Evolutionary conservation across 352 stramenopile genomes (phyloP).

Genomic region (Sclerospora graminicola): DNA sequence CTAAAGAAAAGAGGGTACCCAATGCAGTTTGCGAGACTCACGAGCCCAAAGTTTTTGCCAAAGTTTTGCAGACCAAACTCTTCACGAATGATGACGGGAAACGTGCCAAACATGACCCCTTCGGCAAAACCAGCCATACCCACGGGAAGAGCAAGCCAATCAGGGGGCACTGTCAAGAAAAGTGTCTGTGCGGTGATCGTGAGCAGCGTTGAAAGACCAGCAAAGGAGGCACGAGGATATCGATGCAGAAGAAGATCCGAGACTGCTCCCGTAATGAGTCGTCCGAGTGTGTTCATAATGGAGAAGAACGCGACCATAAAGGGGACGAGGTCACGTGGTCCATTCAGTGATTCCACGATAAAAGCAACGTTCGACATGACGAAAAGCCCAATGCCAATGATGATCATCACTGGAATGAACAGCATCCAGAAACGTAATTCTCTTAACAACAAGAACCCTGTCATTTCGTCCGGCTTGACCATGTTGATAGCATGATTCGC

Average conservation of each 20-base stretch:
- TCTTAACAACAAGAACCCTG: conserved; percentile 35
- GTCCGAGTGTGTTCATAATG: conserved; percentile 56
- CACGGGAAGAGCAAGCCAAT: conserved; percentile 41
- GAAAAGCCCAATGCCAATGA: conserved; percentile 57
- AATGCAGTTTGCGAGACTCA: conserved; percentile 74
- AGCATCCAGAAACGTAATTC: conserved; percentile 70
- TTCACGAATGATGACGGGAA: conserved; percentile 73
- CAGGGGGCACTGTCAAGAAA: conserved; percentile 43
- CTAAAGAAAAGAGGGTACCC: conserved; percentile 74
- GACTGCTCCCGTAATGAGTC: conserved; percentile 41
- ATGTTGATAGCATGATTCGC: conserved; percentile 10
- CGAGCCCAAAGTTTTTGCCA: conserved; percentile 78
- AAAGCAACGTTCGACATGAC: conserved; percentile 84
- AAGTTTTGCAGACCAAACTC: conserved; percentile 69
- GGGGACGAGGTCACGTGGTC: conserved; percentile 48
- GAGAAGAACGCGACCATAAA: conserved; percentile 73
- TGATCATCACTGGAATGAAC: conserved; percentile 64
- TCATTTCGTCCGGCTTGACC: conserved; percentile 38
- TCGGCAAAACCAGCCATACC: conserved; percentile 54
- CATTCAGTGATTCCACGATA: conserved; percentile 66
- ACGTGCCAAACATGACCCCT: conserved; percentile 74
- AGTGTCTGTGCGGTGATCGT: conserved; percentile 34
- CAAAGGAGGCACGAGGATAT: conserved; percentile 52
- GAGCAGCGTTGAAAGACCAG: conserved; percentile 31
- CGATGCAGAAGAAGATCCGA: conserved; percentile 41